Conservation (phyloP, 1,139 yeast species). For the Protomyces pachydermus region DNA sequence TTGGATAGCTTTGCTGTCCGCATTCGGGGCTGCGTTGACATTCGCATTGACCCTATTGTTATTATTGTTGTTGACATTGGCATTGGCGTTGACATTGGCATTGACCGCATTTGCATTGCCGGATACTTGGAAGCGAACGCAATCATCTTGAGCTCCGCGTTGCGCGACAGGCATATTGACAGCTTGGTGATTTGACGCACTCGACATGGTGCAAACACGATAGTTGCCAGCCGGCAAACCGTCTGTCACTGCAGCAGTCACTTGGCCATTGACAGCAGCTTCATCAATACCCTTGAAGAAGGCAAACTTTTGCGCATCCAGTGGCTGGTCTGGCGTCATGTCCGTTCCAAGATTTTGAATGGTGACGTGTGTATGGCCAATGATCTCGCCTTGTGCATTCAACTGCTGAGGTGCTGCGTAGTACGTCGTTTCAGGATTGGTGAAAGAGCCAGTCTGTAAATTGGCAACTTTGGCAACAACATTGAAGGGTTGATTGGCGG, state of each 20-base stretch:
- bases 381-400: not conserved
- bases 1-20: not conserved
- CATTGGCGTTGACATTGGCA: not conserved
- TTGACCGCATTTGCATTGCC: not conserved
- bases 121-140: not conserved
- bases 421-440: conserved; percentile 2
- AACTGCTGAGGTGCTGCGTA: conserved; percentile 6
- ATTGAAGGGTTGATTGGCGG: not conserved
- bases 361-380: conserved; percentile 26
- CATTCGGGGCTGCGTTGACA: not conserved
- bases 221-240: not conserved
- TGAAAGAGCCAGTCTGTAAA: not conserved
- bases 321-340: not conserved
- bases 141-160: not conserved
- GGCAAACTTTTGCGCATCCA: conserved; percentile 1
- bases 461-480: not conserved
- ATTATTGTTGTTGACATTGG: not conserved
- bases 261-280: not conserved
- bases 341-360: not conserved
- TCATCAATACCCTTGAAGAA: conserved; percentile 6
- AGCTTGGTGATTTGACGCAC: conserved; percentile 1
- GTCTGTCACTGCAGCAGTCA: not conserved
- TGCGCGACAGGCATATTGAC: not conserved
- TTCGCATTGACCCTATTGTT: not conserved
- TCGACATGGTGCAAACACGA: conserved; percentile 7